Percentiles rank a stretch among this genome's conserved stretches.
Evolutionary conservation across 495 filamentous ascomycete species (phyloP).

Genomic region (Penicillium crystallinum): DNA sequence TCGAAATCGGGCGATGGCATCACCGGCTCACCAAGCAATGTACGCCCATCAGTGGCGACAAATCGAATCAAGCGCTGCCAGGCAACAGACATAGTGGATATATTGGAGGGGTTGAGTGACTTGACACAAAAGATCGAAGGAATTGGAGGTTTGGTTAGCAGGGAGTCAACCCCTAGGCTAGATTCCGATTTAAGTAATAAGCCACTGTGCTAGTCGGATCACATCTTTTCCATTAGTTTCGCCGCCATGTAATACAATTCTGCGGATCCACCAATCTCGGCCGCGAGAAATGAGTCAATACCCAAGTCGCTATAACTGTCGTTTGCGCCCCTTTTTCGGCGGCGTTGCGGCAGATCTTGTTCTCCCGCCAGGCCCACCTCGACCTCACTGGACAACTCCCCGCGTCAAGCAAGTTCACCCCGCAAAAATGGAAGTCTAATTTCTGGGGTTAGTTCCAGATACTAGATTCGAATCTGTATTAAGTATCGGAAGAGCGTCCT

Average conservation of each 20-base stretch:
- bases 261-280: background rate
- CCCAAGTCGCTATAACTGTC: background rate
- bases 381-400: background rate
- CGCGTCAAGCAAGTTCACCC: background rate
- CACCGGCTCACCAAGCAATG: constrained; percentile 44
- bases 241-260: background rate
- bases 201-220: background rate
- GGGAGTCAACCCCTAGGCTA: background rate
- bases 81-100: constrained; percentile 7
- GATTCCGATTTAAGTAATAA: background rate
- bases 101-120: too few species aligned
- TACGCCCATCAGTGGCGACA: constrained; percentile 34
- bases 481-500: background rate
- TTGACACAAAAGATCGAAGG: too few species aligned
- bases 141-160: background rate
- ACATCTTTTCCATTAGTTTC: background rate
- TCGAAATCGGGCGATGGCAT: constrained; percentile 32
- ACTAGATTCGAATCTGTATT: background rate
- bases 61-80: constrained; percentile 49
- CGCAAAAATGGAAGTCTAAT: background rate
- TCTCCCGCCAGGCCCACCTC: background rate
- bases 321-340: background rate
- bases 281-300: background rate
- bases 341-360: background rate
- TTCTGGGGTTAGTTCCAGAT: background rate